A percentile compares a stretch with the other conserved stretches of the same genome.
Evolutionary conservation across 1,284 basidiomycete species (phyloP).

Genomic region (Sporisorium sorghi): DNA sequence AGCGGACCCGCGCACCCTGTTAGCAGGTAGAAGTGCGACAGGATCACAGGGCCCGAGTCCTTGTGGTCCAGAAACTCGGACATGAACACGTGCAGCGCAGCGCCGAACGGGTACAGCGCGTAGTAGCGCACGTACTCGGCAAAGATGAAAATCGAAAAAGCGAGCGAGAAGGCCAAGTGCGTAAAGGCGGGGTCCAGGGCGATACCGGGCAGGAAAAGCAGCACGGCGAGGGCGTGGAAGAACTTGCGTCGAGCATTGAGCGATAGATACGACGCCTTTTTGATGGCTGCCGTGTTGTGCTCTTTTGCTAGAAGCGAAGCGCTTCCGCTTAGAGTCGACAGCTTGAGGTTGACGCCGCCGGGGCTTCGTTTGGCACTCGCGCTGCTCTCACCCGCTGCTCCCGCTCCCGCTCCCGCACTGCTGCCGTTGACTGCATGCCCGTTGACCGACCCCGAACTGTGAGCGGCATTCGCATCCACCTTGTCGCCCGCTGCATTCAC

Average conservation of each 20-base stretch:
- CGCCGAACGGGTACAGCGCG: slow-evolving; percentile 95
- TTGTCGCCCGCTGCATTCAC: slow-evolving; percentile 10
- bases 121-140: slow-evolving; percentile 79
- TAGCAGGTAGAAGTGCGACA: slow-evolving; percentile 96
- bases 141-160: slow-evolving; percentile 66
- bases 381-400: slow-evolving; percentile 8
- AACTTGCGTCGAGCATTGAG: slow-evolving; percentile 96
- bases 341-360: slow-evolving; percentile 34
- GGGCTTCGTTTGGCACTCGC: slow-evolving; percentile 21
- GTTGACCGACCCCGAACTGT: background rate
- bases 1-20: slow-evolving; percentile 92
- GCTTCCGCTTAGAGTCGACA: slow-evolving; percentile 34
- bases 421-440: slow-evolving; percentile 8
- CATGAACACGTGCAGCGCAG: slow-evolving; percentile 92
- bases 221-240: slow-evolving; percentile 93
- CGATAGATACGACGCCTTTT: slow-evolving; percentile 72
- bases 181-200: slow-evolving; percentile 94
- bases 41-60: slow-evolving; percentile 93
- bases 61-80: slow-evolving; percentile 92
- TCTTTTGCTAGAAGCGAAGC: slow-evolving; percentile 45
- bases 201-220: slow-evolving; percentile 95
- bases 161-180: slow-evolving; percentile 88
- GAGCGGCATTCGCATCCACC: background rate
- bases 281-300: slow-evolving; percentile 47
- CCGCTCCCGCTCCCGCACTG: too few relatives aligned